Percentiles rank a stretch among this genome's conserved stretches.
Conservation (phyloP, 2,329 filamentous ascomycete species). For the Monosporascus ibericus region DNA sequence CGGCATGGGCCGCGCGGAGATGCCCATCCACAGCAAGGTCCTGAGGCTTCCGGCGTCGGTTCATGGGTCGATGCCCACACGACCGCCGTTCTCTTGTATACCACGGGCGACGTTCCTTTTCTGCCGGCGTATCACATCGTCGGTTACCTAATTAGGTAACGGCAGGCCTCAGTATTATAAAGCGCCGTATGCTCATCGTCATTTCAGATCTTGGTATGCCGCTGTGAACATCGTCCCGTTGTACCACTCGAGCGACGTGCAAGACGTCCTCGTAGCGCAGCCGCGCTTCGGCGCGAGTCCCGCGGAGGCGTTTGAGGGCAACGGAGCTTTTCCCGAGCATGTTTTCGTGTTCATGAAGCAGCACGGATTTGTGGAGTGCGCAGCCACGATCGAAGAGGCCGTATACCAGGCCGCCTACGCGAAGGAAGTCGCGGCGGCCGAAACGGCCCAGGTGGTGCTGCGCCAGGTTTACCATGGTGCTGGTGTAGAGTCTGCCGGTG, state of each 20-base stretch:
- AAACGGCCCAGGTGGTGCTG: too few relatives aligned
- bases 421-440: too few relatives aligned
- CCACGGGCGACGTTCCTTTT: slow-evolving; percentile 6
- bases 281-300: slow-evolving; percentile 11
- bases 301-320: slow-evolving; percentile 3
- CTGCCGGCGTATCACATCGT: slow-evolving; percentile 9
- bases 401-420: slow-evolving; percentile 10
- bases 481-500: too few relatives aligned
- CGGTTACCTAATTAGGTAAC: slow-evolving; percentile 11
- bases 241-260: slow-evolving; percentile 5
- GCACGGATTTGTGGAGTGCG: slow-evolving; percentile 12
- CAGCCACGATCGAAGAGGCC: slow-evolving; percentile 6
- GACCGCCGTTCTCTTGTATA: slow-evolving; percentile 8
- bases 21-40: slow-evolving; percentile 14
- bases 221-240: slow-evolving; percentile 6
- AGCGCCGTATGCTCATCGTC: not conserved
- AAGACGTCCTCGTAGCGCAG: slow-evolving; percentile 10
- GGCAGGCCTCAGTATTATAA: not conserved
- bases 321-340: not conserved
- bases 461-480: too few relatives aligned
- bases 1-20: slow-evolving; percentile 3
- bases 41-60: slow-evolving; percentile 6
- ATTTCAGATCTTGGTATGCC: slow-evolving; percentile 1
- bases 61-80: slow-evolving; percentile 13
- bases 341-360: slow-evolving; percentile 9